Base-by-base conservation (phyloP, 1,139 yeast genomes). In the Protomyces pachydermus region DNA sequence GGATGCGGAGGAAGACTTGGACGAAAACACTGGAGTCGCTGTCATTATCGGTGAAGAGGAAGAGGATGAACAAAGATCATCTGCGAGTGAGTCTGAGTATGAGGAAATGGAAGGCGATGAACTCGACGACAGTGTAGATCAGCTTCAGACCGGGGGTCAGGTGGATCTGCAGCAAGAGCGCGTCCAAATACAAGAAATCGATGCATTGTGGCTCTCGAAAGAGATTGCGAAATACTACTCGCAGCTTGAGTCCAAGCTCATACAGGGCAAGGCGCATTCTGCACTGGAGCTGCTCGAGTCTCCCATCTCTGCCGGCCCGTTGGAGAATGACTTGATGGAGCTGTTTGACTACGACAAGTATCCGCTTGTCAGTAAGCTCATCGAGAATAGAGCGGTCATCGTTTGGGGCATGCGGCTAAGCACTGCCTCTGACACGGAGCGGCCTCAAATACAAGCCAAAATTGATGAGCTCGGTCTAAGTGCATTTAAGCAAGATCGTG, bases 381-480 rank as follows among this genome's bases (percentile, higher is more conserved):
- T 83, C 18, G 77, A 78, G 50, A 86, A 89, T 70, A 73, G 87
- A 65, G 76, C 79, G 70, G 74, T 77, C 57, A 75, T 87, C 4
- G 82, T 81, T 1, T 87, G 84, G 82, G 82, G 85, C 46, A 76
- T 82, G 0, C 77, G 76, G 64, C 73, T 81, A 46, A 74, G 80
- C 2, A 74, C 74, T 50, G 79, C 80, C 1, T 76, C 73, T 14
- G 79, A 77, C 5, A 72, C 72, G 0, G 77, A 76, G 4, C 73
- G 77, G 34, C 73, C 73, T 9, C 55, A 63, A 0, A 62, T 83
- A 1, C 64, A 76, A 10, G 65, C 70, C 0, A 70, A 73, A 23
- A 77, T 82, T 73, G 65, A 66, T 18, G 77, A 75, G 58, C 67
- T 76, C 3, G 66, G 68, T 14, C 74, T 74, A 10, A 69, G 64